Base-by-base conservation (phyloP, 2,329 filamentous ascomycete species). In the Capronia americana region DNA sequence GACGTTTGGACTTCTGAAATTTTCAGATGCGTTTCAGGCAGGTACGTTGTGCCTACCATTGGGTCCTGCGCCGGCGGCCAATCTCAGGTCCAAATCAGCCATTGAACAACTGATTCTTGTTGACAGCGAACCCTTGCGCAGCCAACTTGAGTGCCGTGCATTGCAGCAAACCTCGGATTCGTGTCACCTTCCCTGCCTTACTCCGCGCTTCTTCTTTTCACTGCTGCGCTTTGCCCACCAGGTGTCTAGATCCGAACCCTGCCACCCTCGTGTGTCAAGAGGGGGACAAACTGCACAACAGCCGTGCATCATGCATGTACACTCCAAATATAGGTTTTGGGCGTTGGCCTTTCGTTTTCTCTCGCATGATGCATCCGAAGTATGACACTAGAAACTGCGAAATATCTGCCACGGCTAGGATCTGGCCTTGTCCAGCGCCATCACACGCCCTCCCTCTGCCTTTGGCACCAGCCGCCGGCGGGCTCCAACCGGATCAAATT, bases 251-350 rank as follows among this genome's bases (percentile, higher is more conserved):
- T 51, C 44, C 46, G 30, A 34, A 55, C 53, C 24, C 20, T 26
- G 28, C 12, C 53, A 8, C 26, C 28, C 28, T 34, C 26, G 26
- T 55, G 53, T 34, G 24, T 11, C n/a, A n/a, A n/a, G n/a, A n/a
- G n/a, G n/a, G n/a, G n/a, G n/a, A n/a, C n/a, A n/a, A n/a, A n/a
- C n/a, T 64, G 62, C 62, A 59, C 62, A 64, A 60, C 62, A 64
- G 62, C 57, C 34, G 50, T 64, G 62, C 62, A 64, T 26, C 57
- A 60, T 64, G 62, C 62, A 60, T 14, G 24, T 30, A 26, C 32
- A 26, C 51, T 48, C 53, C 51, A 57, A 56, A 57, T 63, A 50
- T 55, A 63, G 54, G 54, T 34, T 20, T 20, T 34, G 28, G 23
- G 48, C 20, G 20, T 1, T 24, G 48, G 26, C 12, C 48, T 26